Evolutionary conservation across 495 filamentous ascomycete species (phyloP), one percentile per base, ranked within the genome.

Genomic region (Apiosordaria backusii): DNA sequence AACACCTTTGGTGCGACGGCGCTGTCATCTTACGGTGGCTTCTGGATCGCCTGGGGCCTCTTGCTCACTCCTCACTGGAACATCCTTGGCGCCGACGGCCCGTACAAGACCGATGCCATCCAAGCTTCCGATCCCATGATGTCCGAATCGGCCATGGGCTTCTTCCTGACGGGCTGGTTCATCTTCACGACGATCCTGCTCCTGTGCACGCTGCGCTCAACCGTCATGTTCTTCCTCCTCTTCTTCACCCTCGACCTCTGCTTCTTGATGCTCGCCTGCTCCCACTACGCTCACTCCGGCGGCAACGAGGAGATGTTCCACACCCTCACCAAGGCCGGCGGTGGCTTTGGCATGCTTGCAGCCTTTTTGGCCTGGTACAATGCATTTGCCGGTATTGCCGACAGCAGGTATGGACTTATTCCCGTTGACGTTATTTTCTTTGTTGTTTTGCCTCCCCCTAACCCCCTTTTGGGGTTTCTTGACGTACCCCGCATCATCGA

Each of bases 1-100:
- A 97, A 96, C 87, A 97, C 95, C 53, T 99, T 99, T 67, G 95
- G 92, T 88, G 95, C 93, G 63, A 98, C 93, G 61, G 95, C 95
- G 61, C 86, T 99, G 68, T 95, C 93, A 10, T 98, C 95, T 5
- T 99, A 94, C 77, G 95, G 95, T 70, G 95, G 94, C 70, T 99
- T 99, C 88, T 99, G 95, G 95, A 82, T 99, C 72, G 85, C 92
- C 26, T 93, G 90, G 75, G 95, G 85, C 71, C 92, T 98, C 80
- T 84, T 96, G 72, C 80, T 97, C 71, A 97, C 94, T 26, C 91
- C 92, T 1, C 59, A 69, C 60, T 81, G 78, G 73, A 74, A 76
- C 69, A 78, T 78, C 65, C 85, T 88, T 66, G 90, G 89, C 27
- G 90, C 90, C 71, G 74, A 84, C 19, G 75, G 72, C 16, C 71